Conservation (phyloP, 352 stramenopile genomes). For the Globisporangium takayamanum region DNA sequence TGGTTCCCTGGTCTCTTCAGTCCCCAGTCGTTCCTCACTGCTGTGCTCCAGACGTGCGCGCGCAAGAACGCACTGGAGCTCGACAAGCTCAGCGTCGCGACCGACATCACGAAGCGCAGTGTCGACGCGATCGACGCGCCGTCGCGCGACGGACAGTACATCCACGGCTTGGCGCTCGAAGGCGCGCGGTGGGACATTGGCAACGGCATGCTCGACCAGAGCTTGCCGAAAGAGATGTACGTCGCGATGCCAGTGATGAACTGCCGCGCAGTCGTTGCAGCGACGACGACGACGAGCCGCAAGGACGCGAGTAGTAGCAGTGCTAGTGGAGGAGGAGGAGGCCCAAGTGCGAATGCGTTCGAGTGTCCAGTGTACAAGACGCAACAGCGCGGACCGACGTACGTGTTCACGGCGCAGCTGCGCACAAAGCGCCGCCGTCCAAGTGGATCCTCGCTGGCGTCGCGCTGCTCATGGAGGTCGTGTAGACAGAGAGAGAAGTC, state of each 20-base stretch:
- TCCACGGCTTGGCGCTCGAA: slow-evolving; percentile 87
- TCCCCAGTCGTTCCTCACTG: slow-evolving; percentile 81
- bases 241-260: slow-evolving; percentile 90
- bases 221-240: slow-evolving; percentile 88
- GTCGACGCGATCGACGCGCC: slow-evolving; percentile 74
- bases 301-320: slow-evolving; percentile 2
- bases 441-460: slow-evolving; percentile 91
- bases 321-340: background rate
- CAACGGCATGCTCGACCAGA: slow-evolving; percentile 73
- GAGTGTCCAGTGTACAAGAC: slow-evolving; percentile 90
- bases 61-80: slow-evolving; percentile 77
- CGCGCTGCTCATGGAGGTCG: slow-evolving; percentile 86
- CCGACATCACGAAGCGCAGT: slow-evolving; percentile 86
- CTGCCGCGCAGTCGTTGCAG: slow-evolving; percentile 58
- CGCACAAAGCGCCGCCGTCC: slow-evolving; percentile 79
- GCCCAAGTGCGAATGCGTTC: slow-evolving; percentile 34
- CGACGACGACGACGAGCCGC: slow-evolving; percentile 9
- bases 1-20: slow-evolving; percentile 84
- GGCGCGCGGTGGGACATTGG: slow-evolving; percentile 85
- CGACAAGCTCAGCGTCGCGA: slow-evolving; percentile 67
- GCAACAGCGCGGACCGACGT: slow-evolving; percentile 84
- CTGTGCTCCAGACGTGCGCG: slow-evolving; percentile 68
- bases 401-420: slow-evolving; percentile 85
- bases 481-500: slow-evolving; percentile 20
- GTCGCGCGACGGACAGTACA: slow-evolving; percentile 87